phyloP scores from a whole-genome alignment of 1,284 basidiomycete genomes.

The Ustilago cynodontis region DNA sequence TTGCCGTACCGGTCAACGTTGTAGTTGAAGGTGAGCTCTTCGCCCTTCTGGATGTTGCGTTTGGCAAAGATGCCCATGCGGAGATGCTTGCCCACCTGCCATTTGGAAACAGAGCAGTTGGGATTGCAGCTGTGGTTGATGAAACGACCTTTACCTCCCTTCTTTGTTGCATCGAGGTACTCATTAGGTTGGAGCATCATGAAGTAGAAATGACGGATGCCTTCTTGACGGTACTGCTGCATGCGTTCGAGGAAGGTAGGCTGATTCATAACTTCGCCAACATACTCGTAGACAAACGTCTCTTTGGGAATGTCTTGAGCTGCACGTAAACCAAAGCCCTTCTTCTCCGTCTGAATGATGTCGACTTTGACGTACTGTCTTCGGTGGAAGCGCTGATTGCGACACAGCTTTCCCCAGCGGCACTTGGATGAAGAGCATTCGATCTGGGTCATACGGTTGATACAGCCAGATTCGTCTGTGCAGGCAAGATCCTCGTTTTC shows the following conservation, averaged over 20 bases:
- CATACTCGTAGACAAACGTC: conserved; percentile 94
- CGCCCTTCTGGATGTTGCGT: conserved; percentile 81
- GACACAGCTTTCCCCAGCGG: conserved; percentile 83
- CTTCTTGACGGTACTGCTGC: conserved; percentile 91
- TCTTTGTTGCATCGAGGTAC: conserved; percentile 99
- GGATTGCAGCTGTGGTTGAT: conserved; percentile 98
- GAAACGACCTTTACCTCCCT: conserved; percentile 94
- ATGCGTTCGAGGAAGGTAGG: conserved; percentile 90
- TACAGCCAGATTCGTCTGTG: conserved; percentile 90
- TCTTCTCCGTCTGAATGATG: conserved; percentile 93
- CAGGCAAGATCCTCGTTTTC: conserved; percentile 75
- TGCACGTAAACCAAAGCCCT: conserved; percentile 91
- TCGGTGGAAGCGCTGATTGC: conserved; percentile 88
- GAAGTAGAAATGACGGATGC: conserved; percentile 97
- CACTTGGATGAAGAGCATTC: conserved; percentile 92
- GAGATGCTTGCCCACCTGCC: conserved; percentile 90
- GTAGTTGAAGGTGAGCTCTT: conserved; percentile 99
- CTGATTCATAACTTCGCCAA: conserved; percentile 94
- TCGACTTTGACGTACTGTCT: conserved; percentile 87
- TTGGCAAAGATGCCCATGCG: conserved; percentile 99
- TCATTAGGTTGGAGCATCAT: conserved; percentile 99
- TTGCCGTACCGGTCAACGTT: conserved; percentile 99
- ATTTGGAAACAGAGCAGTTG: conserved; percentile 99
- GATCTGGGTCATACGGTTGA: conserved; percentile 96
- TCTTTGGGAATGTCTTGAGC: conserved; percentile 79